Conservation (phyloP, 257 asterid species). For the Pogostemon cablin region DNA sequence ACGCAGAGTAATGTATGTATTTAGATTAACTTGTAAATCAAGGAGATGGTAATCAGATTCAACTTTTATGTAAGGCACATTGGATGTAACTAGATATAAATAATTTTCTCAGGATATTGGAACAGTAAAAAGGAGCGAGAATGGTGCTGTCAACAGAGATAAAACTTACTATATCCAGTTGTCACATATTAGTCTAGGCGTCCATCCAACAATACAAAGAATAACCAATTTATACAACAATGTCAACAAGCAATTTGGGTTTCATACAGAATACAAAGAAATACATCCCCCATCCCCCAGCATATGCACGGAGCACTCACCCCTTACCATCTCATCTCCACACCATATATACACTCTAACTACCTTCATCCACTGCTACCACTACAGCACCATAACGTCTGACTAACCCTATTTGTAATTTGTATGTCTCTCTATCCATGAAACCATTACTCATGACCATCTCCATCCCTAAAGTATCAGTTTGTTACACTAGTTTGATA, state of each 20-base stretch:
- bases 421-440: no score
- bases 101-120: constrained; percentile 1
- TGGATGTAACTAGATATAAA: constrained; percentile 4
- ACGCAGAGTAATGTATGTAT: constrained; percentile 6
- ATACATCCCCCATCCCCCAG: not conserved
- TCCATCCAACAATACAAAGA: not conserved
- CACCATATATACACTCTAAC: no score
- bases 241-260: not conserved
- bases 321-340: no score
- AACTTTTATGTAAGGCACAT: not conserved
- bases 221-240: not conserved
- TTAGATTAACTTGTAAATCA: not conserved
- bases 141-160: no score
- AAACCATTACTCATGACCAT: no score
- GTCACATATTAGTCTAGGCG: not conserved
- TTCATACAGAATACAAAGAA: not conserved
- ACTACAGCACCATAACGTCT: no score
- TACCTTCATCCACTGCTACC: no score
- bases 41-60: not conserved
- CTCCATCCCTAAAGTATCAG: no score
- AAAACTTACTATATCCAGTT: constrained; percentile 2
- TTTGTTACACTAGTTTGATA: not conserved
- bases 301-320: no score
- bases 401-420: no score
- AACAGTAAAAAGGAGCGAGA: not conserved